These are phyloP conservation scores for Salinomyces thailandicus DNA, from an alignment of 2,329 filamentous ascomycete species.

Conservation along the genomic window DNA sequence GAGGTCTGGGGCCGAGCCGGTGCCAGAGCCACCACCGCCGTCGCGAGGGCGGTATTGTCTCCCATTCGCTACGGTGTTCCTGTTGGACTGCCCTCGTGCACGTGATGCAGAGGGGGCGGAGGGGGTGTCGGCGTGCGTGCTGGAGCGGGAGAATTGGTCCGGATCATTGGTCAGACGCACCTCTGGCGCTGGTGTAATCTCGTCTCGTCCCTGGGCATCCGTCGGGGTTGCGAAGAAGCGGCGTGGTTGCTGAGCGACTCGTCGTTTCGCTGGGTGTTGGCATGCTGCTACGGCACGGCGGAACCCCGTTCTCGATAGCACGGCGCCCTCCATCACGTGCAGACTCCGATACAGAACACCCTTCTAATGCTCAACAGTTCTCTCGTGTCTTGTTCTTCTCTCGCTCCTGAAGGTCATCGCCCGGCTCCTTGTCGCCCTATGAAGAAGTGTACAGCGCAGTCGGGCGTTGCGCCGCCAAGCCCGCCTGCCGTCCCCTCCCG, in stretches of 20 bases:
- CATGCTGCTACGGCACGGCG: slow-evolving; percentile 20
- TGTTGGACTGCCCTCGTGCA: slow-evolving; percentile 7
- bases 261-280: slow-evolving; percentile 14
- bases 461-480: no score
- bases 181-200: slow-evolving; percentile 20
- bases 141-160: slow-evolving; percentile 16
- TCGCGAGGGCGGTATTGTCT: slow-evolving; percentile 8
- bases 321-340: background rate
- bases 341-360: no score
- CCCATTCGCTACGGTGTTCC: slow-evolving; percentile 1
- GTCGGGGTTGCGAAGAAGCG: slow-evolving; percentile 21
- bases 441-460: no score
- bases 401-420: no score
- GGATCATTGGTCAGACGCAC: slow-evolving; percentile 18
- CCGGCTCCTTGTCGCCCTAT: no score
- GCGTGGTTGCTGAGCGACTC: slow-evolving; percentile 11
- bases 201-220: slow-evolving; percentile 10
- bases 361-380: no score
- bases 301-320: slow-evolving; percentile 3
- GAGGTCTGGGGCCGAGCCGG: slow-evolving; percentile 17
- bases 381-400: no score
- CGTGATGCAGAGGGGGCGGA: background rate
- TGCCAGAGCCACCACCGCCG: slow-evolving; percentile 7
- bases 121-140: slow-evolving; percentile 10
- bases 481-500: background rate